These are phyloP conservation scores for Neocatenulostroma microsporum DNA, from an alignment of 2,329 filamentous ascomycete genomes.

Conservation along the genomic window DNA sequence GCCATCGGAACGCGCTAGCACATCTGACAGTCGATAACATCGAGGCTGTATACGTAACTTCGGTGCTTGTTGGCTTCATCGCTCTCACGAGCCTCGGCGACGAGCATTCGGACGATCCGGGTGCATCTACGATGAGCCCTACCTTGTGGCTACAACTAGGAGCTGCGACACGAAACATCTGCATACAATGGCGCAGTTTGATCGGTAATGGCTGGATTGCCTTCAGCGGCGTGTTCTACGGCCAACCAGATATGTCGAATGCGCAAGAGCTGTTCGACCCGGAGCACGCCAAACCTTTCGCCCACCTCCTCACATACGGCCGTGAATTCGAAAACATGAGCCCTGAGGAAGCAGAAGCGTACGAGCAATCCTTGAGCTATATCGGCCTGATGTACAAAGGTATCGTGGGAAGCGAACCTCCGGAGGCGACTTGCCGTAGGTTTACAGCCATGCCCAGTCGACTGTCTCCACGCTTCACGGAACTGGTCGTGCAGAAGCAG, in stretches of 20 bases:
- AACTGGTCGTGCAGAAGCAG: constrained; percentile 16
- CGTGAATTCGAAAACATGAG: constrained; percentile 16
- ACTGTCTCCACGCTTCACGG: constrained; percentile 16
- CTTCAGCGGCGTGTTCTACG: constrained; percentile 16
- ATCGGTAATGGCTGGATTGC: too few relatives aligned
- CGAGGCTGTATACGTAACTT: constrained; percentile 19
- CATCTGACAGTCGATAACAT: constrained; percentile 14
- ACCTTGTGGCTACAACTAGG: too few relatives aligned
- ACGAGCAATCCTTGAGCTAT: constrained; percentile 17
- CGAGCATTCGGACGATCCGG: constrained; percentile 6
- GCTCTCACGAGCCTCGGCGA: constrained; percentile 18
- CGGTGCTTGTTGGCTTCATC: constrained; percentile 17
- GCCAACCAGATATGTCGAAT: constrained; percentile 13
- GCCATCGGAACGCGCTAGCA: constrained; percentile 15
- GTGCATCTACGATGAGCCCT: neutral
- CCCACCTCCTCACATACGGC: constrained; percentile 15
- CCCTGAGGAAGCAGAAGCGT: constrained; percentile 15
- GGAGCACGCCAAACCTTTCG: constrained; percentile 18
- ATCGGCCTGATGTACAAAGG: constrained; percentile 20
- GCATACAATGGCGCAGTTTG: too few relatives aligned
- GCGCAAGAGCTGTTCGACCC: constrained; percentile 17
- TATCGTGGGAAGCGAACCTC: constrained; percentile 14
- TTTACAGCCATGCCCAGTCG: constrained; percentile 21
- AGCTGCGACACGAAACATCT: constrained; percentile 11
- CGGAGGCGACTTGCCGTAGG: constrained; percentile 16